Evolutionary conservation across 2,329 filamentous ascomycete species (phyloP).

Genomic region (Fusarium tricinctum): DNA sequence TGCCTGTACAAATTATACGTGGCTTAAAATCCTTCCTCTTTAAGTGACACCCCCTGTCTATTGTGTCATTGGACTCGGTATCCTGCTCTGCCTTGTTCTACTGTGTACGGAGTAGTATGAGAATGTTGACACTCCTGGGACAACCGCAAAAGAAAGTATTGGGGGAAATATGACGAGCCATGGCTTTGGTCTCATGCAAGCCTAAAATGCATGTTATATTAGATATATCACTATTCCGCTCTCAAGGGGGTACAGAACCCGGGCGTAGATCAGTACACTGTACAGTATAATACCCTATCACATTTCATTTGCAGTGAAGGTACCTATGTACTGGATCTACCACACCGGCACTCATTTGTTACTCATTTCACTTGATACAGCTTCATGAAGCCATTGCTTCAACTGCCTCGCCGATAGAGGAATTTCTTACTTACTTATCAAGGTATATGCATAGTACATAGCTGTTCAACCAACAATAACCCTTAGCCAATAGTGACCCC

Average conservation of each 20-base stretch:
- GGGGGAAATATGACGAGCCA: background rate
- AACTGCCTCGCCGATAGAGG: no score
- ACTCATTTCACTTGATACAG: background rate
- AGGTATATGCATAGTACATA: no score
- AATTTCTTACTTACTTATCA: no score
- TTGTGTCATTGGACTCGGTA: slow-evolving; percentile 14
- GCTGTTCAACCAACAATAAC: background rate
- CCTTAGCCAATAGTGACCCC: slow-evolving; percentile 2
- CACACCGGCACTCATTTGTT: background rate
- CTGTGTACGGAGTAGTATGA: no score
- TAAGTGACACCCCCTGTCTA: background rate
- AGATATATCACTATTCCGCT: background rate
- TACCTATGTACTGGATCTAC: background rate
- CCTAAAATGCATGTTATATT: background rate
- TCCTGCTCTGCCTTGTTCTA: background rate
- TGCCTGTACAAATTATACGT: no score
- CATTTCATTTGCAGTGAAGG: background rate
- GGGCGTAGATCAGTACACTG: slow-evolving; percentile 12
- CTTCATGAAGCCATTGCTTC: no score
- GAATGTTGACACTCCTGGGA: slow-evolving; percentile 20
- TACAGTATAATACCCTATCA: no score
- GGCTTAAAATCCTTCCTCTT: no score
- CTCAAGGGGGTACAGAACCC: background rate
- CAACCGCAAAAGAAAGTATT: background rate
- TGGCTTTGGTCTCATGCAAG: slow-evolving; percentile 4